A percentile compares a stretch with the other conserved stretches of the same genome.
These are phyloP conservation scores for Chaetomium olivaceum DNA, from an alignment of 2,329 filamentous ascomycete species.

Conservation along the genomic window DNA sequence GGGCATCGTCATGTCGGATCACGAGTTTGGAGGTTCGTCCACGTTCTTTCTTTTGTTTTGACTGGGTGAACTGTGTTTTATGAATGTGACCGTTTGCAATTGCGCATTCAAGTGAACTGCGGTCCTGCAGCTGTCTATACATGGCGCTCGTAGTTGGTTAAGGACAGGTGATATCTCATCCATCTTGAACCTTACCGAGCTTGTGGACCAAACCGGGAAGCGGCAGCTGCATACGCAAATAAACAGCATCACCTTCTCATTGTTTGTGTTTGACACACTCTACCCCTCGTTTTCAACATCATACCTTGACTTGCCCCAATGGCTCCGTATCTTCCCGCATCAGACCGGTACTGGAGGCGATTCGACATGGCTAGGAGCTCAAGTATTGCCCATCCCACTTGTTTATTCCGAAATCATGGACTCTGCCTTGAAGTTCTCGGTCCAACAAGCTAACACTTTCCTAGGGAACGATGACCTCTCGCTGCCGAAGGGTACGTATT, in stretches of 20 bases:
- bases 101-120: conserved; percentile 17
- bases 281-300: neutral
- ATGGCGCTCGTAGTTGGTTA: neutral
- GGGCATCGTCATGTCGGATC: conserved; percentile 59
- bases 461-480: conserved; percentile 64
- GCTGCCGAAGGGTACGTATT: conserved; percentile 60
- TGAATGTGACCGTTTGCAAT: neutral
- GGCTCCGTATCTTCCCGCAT: neutral
- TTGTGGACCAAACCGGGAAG: neutral
- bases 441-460: conserved; percentile 37
- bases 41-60: neutral
- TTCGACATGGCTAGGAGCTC: neutral
- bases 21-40: conserved; percentile 63
- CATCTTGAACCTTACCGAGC: neutral
- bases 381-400: conserved; percentile 1
- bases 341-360: conserved; percentile 16
- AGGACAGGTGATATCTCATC: conserved; percentile 1
- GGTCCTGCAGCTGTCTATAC: neutral
- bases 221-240: neutral
- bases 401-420: neutral
- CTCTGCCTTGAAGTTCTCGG: neutral
- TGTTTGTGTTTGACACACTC: neutral
- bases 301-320: neutral
- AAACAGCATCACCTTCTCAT: neutral
- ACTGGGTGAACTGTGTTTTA: neutral